Percentiles rank a stretch among this genome's conserved stretches.
Conservation (phyloP, 129 eudicot species). For the Dittrichia graveolens region DNA sequence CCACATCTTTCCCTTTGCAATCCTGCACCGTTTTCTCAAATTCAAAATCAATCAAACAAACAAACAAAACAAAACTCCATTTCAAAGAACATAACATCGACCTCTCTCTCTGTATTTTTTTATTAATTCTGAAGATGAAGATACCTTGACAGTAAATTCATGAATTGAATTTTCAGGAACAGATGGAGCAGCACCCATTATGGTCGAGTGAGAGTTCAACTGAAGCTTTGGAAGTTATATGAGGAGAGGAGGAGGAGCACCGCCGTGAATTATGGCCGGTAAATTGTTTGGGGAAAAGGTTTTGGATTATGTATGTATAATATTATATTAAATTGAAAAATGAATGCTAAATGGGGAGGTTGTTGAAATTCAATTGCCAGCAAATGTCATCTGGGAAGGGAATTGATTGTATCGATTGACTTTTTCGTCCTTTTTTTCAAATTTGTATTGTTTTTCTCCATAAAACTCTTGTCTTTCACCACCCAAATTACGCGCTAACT, state of each 20-base stretch:
- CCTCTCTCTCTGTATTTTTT: background rate
- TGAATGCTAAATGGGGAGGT: conserved; percentile 1
- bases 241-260: background rate
- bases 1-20: conserved; percentile 73
- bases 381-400: conserved; percentile 19
- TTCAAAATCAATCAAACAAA: background rate
- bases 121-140: background rate
- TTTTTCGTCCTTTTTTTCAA: background rate
- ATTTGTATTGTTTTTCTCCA: background rate
- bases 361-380: conserved; percentile 23
- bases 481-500: too few relatives aligned
- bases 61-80: conserved; percentile 8
- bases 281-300: background rate
- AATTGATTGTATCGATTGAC: conserved; percentile 27
- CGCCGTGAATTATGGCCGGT: conserved; percentile 14
- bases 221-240: background rate
- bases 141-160: conserved; percentile 76
- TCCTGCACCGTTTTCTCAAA: conserved; percentile 45
- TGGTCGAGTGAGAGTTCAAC: background rate
- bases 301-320: too few relatives aligned
- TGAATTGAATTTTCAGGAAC: conserved; percentile 72
- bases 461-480: too few relatives aligned
- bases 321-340: too few relatives aligned
- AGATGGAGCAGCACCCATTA: conserved; percentile 74
- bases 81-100: background rate